Percentiles rank a stretch among this genome's conserved stretches.
Evolutionary conservation across 306 rosid genomes (phyloP).

Genomic region (Calophaca sinica): DNA sequence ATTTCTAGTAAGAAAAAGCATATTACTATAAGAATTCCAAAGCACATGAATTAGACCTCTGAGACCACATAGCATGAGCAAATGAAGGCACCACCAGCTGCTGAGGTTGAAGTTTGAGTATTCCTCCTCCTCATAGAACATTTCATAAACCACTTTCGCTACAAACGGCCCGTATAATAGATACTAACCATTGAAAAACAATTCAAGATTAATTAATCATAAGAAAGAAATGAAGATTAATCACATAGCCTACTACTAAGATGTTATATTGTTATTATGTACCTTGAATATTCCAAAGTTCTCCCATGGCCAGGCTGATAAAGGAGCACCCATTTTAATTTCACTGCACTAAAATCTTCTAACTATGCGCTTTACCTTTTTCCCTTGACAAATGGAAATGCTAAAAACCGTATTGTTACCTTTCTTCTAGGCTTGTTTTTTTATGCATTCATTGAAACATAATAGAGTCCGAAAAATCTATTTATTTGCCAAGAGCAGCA

Average conservation of each 20-base stretch:
- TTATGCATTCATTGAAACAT: background rate
- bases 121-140: constrained; percentile 55
- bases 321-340: constrained; percentile 62
- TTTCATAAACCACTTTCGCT: constrained; percentile 60
- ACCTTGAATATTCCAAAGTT: constrained; percentile 83
- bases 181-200: constrained; percentile 52
- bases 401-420: background rate
- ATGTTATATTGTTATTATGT: background rate
- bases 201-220: no score
- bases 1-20: constrained; percentile 57
- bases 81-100: constrained; percentile 85
- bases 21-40: constrained; percentile 50
- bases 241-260: background rate
- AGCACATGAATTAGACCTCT: constrained; percentile 43
- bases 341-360: background rate
- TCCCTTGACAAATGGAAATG: background rate
- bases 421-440: background rate
- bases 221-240: background rate
- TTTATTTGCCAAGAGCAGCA: background rate
- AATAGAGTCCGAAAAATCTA: background rate
- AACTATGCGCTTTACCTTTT: background rate
- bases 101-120: constrained; percentile 40
- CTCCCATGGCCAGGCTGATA: constrained; percentile 93
- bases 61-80: constrained; percentile 50
- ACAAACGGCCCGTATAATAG: constrained; percentile 70